phyloP scores from a whole-genome alignment of 768 basidiomycete genomes.

The Floccularia luteovirens region DNA sequence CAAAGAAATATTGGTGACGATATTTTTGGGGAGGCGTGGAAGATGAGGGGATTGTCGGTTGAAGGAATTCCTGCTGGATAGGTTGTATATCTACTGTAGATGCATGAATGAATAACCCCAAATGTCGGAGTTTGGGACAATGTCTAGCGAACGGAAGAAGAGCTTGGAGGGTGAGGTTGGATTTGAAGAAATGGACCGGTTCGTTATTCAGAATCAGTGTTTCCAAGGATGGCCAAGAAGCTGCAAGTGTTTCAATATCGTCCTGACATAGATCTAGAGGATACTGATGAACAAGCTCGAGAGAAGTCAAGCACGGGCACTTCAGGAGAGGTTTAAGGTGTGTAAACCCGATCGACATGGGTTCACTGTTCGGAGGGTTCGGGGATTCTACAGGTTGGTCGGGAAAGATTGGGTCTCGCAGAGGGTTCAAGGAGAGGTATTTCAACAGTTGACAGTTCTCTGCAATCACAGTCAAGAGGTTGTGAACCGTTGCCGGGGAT shows the following conservation, averaged over 20 bases:
- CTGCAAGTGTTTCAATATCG: conserved; percentile 38
- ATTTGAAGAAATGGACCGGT: conserved; percentile 21
- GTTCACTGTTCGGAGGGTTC: conserved; percentile 13
- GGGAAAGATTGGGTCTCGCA: conserved; percentile 11
- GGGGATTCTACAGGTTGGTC: conserved; percentile 1
- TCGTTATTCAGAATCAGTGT: conserved; percentile 38
- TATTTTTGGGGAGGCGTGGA: conserved; percentile 9
- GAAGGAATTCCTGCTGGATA: not conserved
- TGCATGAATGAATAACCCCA: conserved; percentile 34
- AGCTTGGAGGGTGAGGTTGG: conserved; percentile 27
- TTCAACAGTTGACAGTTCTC: conserved; percentile 41
- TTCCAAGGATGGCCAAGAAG: conserved; percentile 36
- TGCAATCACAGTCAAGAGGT: conserved; percentile 34
- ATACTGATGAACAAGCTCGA: conserved; percentile 31
- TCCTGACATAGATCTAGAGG: conserved; percentile 28
- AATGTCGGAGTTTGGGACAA: conserved; percentile 29
- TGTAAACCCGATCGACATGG: conserved; percentile 18
- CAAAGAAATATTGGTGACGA: conserved; percentile 19
- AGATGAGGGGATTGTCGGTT: conserved; percentile 10
- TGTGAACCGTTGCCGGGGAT: conserved; percentile 28
- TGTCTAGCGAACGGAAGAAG: conserved; percentile 32
- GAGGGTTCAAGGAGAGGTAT: conserved; percentile 32
- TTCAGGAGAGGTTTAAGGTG: conserved; percentile 27
- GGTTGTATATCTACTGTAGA: conserved; percentile 13
- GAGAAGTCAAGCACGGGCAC: conserved; percentile 21